These are phyloP conservation scores for Scleroderma citrinum DNA, from an alignment of 768 basidiomycete genomes.

Conservation along the genomic window DNA sequence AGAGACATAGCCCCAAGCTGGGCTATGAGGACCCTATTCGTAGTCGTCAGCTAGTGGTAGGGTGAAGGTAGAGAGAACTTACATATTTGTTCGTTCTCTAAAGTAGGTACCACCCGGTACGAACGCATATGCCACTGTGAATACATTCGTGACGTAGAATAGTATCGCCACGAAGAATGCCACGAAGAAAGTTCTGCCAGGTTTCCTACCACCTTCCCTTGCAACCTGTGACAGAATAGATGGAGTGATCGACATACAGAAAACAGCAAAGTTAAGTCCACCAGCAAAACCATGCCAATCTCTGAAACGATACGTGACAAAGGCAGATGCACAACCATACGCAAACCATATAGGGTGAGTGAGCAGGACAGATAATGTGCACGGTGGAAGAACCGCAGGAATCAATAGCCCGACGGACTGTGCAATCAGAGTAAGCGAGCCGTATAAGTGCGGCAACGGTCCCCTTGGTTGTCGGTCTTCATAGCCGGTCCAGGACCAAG, in stretches of 20 bases:
- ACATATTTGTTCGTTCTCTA: slow-evolving; percentile 74
- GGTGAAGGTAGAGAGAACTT: slow-evolving; percentile 21
- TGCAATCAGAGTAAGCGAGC: slow-evolving; percentile 59
- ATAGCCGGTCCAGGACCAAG: slow-evolving; percentile 92
- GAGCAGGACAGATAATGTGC: slow-evolving; percentile 22
- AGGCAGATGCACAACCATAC: slow-evolving; percentile 47
- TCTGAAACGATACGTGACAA: slow-evolving; percentile 50
- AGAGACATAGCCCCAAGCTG: slow-evolving; percentile 48
- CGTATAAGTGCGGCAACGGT: slow-evolving; percentile 67
- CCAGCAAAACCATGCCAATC: slow-evolving; percentile 70
- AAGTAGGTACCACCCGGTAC: slow-evolving; percentile 75
- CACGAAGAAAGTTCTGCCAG: slow-evolving; percentile 45
- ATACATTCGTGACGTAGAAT: slow-evolving; percentile 62
- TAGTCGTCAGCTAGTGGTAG: background rate
- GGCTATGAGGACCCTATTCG: slow-evolving; percentile 43
- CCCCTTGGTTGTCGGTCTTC: slow-evolving; percentile 53
- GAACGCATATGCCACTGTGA: slow-evolving; percentile 88
- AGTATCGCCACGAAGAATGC: slow-evolving; percentile 59
- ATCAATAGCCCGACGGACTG: slow-evolving; percentile 53
- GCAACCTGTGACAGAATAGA: slow-evolving; percentile 45
- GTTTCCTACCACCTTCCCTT: slow-evolving; percentile 26
- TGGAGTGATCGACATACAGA: slow-evolving; percentile 62
- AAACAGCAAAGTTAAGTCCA: slow-evolving; percentile 56
- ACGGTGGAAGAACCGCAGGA: slow-evolving; percentile 26
- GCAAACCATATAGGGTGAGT: slow-evolving; percentile 47